These are phyloP conservation scores for Globisporangium alternatum DNA, from an alignment of 352 stramenopile species.

Conservation along the genomic window DNA sequence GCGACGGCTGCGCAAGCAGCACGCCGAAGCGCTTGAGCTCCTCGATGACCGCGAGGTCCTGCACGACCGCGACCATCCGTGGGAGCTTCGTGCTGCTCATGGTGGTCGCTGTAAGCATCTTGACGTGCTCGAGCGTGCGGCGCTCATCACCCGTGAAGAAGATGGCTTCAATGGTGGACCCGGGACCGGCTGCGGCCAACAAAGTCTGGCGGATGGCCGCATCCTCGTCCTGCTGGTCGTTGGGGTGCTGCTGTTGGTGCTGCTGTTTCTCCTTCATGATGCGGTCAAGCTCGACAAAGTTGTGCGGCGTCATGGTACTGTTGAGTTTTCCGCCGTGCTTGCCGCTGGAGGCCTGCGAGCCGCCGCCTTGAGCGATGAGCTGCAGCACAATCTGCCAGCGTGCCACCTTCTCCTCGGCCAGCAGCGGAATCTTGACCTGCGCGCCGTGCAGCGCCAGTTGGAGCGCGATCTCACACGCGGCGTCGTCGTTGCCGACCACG, in stretches of 20 bases:
- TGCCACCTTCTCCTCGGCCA: slow-evolving; percentile 43
- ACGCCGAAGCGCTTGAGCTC: slow-evolving; percentile 44
- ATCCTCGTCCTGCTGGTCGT: neutral
- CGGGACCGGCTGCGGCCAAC: slow-evolving; percentile 20
- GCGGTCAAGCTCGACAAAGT: slow-evolving; percentile 2
- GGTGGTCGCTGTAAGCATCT: slow-evolving; percentile 16
- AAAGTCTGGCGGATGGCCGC: slow-evolving; percentile 2
- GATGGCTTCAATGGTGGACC: slow-evolving; percentile 41
- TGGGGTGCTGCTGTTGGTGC: neutral
- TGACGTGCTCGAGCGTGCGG: slow-evolving; percentile 46
- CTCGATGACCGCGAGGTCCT: slow-evolving; percentile 31
- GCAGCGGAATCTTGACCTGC: slow-evolving; percentile 54
- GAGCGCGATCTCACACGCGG: slow-evolving; percentile 60
- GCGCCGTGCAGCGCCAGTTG: slow-evolving; percentile 61
- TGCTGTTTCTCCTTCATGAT: slow-evolving; percentile 2
- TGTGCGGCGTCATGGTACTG: neutral
- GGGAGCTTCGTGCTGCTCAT: slow-evolving; percentile 40
- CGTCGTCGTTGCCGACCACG: slow-evolving; percentile 59
- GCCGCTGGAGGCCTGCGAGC: neutral
- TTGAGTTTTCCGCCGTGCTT: too few species aligned
- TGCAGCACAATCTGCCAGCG: neutral
- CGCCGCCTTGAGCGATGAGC: neutral
- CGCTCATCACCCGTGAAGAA: slow-evolving; percentile 55
- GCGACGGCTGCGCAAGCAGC: slow-evolving; percentile 55
- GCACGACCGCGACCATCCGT: slow-evolving; percentile 56